Percentiles rank a stretch among this genome's conserved stretches.
Evolutionary conservation across 805 yeast genomes (phyloP).

Genomic region (Wickerhamiella spandovensis): DNA sequence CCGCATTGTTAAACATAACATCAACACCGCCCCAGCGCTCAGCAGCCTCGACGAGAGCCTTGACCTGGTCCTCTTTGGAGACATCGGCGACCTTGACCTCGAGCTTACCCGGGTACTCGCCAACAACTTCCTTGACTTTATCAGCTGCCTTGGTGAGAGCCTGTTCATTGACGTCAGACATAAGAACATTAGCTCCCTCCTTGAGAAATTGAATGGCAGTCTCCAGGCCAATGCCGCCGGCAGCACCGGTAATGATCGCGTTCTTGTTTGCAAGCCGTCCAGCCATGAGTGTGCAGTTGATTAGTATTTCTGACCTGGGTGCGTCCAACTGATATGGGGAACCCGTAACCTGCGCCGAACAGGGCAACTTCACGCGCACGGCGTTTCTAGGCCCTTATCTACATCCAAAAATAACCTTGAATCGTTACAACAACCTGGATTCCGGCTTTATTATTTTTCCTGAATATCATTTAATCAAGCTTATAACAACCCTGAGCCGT

Average conservation of each 20-base stretch:
- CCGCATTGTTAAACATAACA: conserved; percentile 80
- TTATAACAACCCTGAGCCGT: too few relatives aligned
- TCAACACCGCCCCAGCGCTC: conserved; percentile 68
- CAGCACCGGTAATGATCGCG: conserved; percentile 38
- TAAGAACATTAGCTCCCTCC: conserved; percentile 82
- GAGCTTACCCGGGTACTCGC: conserved; percentile 62
- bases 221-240: conserved; percentile 29
- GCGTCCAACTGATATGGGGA: neutral
- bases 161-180: conserved; percentile 50
- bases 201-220: conserved; percentile 61
- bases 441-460: too few relatives aligned
- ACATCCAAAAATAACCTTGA: too few relatives aligned
- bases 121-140: conserved; percentile 58
- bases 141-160: conserved; percentile 42
- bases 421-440: too few relatives aligned
- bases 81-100: conserved; percentile 21
- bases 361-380: neutral
- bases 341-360: neutral
- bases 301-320: neutral
- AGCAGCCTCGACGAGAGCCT: conserved; percentile 34
- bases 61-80: conserved; percentile 23
- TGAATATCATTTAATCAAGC: too few relatives aligned
- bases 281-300: neutral
- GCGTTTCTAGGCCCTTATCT: neutral
- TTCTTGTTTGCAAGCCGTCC: conserved; percentile 26